Evolutionary conservation across 179 eudicot species (phyloP).

Genomic region (Heliamphora pulchella): DNA sequence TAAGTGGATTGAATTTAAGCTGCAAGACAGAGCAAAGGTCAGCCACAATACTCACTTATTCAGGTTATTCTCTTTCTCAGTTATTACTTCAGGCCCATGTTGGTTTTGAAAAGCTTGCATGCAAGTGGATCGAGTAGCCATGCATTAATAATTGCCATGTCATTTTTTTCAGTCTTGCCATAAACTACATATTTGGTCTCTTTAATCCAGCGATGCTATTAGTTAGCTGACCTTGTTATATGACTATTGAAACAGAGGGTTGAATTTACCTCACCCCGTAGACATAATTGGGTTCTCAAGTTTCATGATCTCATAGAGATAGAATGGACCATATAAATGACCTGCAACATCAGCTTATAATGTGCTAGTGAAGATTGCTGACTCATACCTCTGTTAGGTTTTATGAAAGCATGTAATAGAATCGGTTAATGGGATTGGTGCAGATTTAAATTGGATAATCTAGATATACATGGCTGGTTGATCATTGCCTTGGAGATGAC

Average conservation of each 20-base stretch:
- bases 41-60: conserved; percentile 85
- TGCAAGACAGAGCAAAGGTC: conserved; percentile 77
- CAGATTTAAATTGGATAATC: background rate
- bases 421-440: background rate
- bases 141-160: background rate
- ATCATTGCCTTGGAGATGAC: background rate
- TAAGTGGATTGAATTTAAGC: conserved; percentile 84
- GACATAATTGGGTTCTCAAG: background rate
- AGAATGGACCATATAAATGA: background rate
- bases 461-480: background rate
- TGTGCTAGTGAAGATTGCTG: background rate
- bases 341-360: background rate
- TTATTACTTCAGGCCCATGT: background rate
- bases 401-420: background rate
- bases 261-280: background rate
- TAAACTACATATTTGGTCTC: background rate
- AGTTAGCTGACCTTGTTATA: background rate
- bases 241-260: background rate
- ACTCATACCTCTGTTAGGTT: background rate
- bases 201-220: background rate
- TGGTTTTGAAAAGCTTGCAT: background rate
- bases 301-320: background rate
- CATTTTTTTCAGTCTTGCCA: background rate
- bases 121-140: background rate
- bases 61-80: conserved; percentile 48